A percentile compares a stretch with the other conserved stretches of the same genome.
phyloP scores from a whole-genome alignment of 1,139 yeast species.

The Yarrowia galli region DNA sequence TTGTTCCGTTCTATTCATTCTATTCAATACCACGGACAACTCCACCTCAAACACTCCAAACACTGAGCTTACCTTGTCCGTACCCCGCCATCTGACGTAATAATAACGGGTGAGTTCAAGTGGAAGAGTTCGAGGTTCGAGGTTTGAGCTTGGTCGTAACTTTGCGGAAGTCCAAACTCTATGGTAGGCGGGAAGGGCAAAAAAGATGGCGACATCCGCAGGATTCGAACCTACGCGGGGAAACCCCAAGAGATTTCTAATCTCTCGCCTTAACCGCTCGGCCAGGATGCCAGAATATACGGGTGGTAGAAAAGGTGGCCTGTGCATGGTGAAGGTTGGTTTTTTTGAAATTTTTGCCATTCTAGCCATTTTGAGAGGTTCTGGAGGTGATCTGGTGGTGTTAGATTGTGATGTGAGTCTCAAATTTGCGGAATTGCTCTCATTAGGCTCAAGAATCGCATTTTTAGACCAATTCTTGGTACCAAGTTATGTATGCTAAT shows the following conservation, averaged over 20 bases:
- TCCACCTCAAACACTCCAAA: background rate
- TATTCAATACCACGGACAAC: too few species aligned
- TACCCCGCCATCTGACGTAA: slow-evolving; percentile 34
- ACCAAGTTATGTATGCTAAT: background rate
- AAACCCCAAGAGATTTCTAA: slow-evolving; percentile 39
- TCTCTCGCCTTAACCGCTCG: slow-evolving; percentile 39
- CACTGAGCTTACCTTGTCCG: background rate
- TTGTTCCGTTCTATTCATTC: background rate
- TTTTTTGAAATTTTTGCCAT: background rate
- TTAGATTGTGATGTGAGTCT: too few species aligned
- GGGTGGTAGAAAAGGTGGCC: background rate
- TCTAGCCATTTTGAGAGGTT: background rate
- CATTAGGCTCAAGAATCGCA: background rate
- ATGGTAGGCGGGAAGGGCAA: background rate
- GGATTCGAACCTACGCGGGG: slow-evolving; percentile 39
- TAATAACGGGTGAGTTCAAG: background rate
- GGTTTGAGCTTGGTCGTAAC: slow-evolving; percentile 1
- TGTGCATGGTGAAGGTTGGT: too few species aligned
- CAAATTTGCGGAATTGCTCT: too few species aligned
- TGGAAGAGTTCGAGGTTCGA: background rate
- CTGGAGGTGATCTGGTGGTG: background rate
- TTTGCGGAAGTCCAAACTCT: slow-evolving; percentile 25
- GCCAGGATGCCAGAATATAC: slow-evolving; percentile 21
- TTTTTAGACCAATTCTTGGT: background rate
- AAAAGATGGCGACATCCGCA: slow-evolving; percentile 38